Percentiles rank a stretch among this genome's conserved stretches.
Evolutionary conservation across 2,329 filamentous ascomycete genomes (phyloP).

Genomic region (Diaporthe ampelina): DNA sequence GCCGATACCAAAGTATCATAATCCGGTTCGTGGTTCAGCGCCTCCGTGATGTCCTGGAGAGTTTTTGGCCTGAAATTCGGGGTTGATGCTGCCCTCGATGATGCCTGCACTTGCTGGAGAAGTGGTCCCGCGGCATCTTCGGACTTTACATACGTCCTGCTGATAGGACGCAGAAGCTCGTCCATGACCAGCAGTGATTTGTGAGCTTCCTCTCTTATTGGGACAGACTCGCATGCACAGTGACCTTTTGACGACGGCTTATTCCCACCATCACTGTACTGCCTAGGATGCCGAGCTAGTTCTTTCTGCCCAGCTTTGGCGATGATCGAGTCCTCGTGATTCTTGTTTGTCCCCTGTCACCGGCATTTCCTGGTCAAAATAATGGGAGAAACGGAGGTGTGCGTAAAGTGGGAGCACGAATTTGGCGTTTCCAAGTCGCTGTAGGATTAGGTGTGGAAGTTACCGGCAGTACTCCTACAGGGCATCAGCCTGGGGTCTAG

Average conservation of each 20-base stretch:
- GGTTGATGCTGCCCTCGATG: conserved; percentile 29
- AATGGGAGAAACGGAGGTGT: not conserved
- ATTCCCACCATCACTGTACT: not conserved
- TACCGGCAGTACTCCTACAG: not conserved
- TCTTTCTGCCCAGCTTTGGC: not conserved
- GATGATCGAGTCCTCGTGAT: not conserved
- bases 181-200: conserved; percentile 62
- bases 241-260: not conserved
- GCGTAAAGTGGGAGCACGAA: too few relatives aligned
- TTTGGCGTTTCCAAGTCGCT: not conserved
- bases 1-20: conserved; percentile 67
- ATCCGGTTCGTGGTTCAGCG: conserved; percentile 73
- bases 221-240: not conserved
- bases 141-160: conserved; percentile 63
- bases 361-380: not conserved
- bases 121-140: conserved; percentile 54
- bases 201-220: not conserved
- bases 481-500: not conserved
- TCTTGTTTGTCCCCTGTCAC: not conserved
- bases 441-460: not conserved
- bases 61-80: conserved; percentile 44
- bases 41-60: conserved; percentile 69
- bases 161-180: conserved; percentile 67
- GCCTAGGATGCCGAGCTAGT: not conserved
- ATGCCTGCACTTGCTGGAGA: conserved; percentile 53